A percentile compares a stretch with the other conserved stretches of the same genome.
Conservation (phyloP, 2,329 filamentous ascomycete genomes). For the Scedosporium dehoogii region DNA sequence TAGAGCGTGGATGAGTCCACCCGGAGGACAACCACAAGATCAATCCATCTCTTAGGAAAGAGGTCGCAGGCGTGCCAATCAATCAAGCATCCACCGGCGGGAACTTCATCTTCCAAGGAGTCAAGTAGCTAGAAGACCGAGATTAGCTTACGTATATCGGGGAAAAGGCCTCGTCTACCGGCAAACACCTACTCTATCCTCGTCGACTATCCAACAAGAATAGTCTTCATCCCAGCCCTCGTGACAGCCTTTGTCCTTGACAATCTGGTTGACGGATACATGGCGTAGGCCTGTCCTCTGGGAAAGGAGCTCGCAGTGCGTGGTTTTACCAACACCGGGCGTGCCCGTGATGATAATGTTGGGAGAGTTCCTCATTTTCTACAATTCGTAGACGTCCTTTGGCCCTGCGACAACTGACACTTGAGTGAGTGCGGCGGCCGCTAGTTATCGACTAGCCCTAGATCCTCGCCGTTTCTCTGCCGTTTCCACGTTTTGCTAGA, state of each 20-base stretch:
- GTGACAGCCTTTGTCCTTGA: constrained; percentile 79
- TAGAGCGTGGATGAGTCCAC: constrained; percentile 73
- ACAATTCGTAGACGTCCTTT: neutral
- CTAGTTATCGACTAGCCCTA: neutral
- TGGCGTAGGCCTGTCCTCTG: constrained; percentile 69
- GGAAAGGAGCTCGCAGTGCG: constrained; percentile 75
- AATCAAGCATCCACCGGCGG: constrained; percentile 74
- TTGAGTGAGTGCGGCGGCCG: no score
- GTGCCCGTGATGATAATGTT: constrained; percentile 96
- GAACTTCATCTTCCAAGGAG: constrained; percentile 72
- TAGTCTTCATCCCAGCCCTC: constrained; percentile 81
- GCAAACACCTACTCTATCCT: constrained; percentile 64
- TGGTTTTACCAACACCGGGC: constrained; percentile 91
- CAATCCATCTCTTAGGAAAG: constrained; percentile 88
- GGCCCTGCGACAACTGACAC: no score
- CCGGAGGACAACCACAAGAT: constrained; percentile 84
- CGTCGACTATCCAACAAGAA: constrained; percentile 86
- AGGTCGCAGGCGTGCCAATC: constrained; percentile 98
- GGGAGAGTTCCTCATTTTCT: constrained; percentile 41
- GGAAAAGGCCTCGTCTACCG: neutral
- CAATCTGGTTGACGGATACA: constrained; percentile 80
- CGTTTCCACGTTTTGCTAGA: no score
- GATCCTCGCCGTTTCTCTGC: neutral
- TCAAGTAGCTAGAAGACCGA: constrained; percentile 58
- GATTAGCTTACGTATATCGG: neutral